Conservation (phyloP, 1,139 yeast genomes). For the Citeromyces hawaiiensis region DNA sequence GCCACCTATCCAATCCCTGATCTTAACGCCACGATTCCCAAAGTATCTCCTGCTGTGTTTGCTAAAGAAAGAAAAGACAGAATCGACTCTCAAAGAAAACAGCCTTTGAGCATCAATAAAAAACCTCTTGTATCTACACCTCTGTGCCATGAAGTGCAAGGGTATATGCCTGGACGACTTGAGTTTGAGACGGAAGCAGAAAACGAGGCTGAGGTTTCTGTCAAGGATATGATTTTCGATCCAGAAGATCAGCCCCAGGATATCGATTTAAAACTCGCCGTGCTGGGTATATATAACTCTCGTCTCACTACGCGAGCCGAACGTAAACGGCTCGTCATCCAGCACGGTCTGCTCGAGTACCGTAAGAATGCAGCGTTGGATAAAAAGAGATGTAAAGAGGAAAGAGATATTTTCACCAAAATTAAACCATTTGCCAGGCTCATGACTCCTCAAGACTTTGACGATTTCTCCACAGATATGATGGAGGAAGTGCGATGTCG, state of each 20-base stretch:
- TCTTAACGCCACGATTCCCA: conserved; percentile 52
- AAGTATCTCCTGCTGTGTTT: conserved; percentile 57
- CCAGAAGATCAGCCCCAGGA: conserved; percentile 85
- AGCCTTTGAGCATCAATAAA: conserved; percentile 61
- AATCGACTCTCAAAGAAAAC: conserved; percentile 53
- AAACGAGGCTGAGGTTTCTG: conserved; percentile 89
- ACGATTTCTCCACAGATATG: conserved; percentile 57
- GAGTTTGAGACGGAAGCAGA: conserved; percentile 96
- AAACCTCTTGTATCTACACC: conserved; percentile 92
- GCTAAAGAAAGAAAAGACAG: conserved; percentile 56
- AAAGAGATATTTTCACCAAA: conserved; percentile 63
- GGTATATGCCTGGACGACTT: conserved; percentile 96
- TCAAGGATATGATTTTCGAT: conserved; percentile 91
- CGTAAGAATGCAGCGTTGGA: conserved; percentile 64
- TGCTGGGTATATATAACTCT: conserved; percentile 80
- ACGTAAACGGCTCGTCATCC: conserved; percentile 68
- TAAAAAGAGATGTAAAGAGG: conserved; percentile 79
- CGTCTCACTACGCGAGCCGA: conserved; percentile 88
- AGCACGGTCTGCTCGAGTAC: conserved; percentile 72
- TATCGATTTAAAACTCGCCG: conserved; percentile 77
- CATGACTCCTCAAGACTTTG: conserved; percentile 72
- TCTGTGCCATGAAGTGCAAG: conserved; percentile 91
- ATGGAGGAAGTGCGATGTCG: conserved; percentile 70
- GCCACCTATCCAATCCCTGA: conserved; percentile 73
- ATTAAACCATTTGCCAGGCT: conserved; percentile 74